Conservation (phyloP, 352 stramenopile species). For the Globisporangium iwayamae region DNA sequence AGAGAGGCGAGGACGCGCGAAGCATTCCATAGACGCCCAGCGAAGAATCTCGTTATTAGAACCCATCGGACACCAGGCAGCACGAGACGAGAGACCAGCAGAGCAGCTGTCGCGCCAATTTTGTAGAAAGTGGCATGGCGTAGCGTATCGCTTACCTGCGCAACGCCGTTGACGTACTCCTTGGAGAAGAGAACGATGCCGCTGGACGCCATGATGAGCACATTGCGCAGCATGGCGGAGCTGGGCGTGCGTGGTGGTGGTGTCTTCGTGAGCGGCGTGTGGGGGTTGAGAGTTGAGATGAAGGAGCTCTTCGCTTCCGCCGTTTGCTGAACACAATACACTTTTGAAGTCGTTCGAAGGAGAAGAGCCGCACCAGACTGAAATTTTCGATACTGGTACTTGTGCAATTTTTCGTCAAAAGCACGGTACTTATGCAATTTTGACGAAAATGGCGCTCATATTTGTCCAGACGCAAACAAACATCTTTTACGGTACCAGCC, state of each 20-base stretch:
- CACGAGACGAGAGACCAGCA: neutral
- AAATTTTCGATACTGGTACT: too few species aligned
- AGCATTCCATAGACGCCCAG: constrained; percentile 5
- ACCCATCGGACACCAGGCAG: neutral
- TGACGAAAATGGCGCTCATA: too few species aligned
- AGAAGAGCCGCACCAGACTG: neutral
- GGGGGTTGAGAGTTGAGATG: neutral
- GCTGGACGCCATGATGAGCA: constrained; percentile 90
- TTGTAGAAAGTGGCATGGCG: neutral
- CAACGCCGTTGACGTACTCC: constrained; percentile 86
- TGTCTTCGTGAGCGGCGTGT: neutral
- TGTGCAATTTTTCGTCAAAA: neutral
- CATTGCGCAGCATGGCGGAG: constrained; percentile 84
- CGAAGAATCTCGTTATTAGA: constrained; percentile 3
- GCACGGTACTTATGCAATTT: too few species aligned
- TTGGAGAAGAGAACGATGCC: constrained; percentile 93
- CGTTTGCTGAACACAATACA: constrained; percentile 3
- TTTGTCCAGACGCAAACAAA: too few species aligned
- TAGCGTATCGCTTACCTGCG: constrained; percentile 43
- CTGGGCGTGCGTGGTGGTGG: neutral
- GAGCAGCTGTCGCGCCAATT: neutral
- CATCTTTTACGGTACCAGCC: too few species aligned
- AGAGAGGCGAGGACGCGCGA: neutral
- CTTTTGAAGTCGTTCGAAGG: neutral
- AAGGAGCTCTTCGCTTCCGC: neutral